Evolutionary conservation across 371 early-diverging fungal genomes (phyloP).

Genomic region (Mortierella polycephala): DNA sequence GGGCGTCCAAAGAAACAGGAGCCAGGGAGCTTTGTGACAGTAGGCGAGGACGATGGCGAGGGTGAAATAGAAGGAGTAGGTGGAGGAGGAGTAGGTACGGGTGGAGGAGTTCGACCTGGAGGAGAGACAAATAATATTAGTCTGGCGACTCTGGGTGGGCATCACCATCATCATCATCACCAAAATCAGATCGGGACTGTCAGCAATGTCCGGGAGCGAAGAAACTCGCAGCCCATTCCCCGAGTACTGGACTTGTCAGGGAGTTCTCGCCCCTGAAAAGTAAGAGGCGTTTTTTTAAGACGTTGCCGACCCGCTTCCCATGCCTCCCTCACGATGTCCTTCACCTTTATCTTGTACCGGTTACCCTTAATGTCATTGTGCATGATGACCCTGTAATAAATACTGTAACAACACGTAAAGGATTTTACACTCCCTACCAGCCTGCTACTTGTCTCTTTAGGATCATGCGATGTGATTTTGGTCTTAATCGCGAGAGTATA

Average conservation of each 20-base stretch:
- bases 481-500: too few species aligned
- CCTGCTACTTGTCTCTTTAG: too few species aligned
- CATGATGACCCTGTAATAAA: not conserved
- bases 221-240: slow-evolving; percentile 49
- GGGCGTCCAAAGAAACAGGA: slow-evolving; percentile 50
- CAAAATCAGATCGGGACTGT: slow-evolving; percentile 12
- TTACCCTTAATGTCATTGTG: too few species aligned
- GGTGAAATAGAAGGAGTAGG: slow-evolving; percentile 5
- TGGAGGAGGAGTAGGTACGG: not conserved
- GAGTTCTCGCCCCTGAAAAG: slow-evolving; percentile 9
- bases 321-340: too few species aligned
- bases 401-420: not conserved
- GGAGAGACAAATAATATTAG: slow-evolving; percentile 27
- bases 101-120: not conserved
- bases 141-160: slow-evolving; percentile 23
- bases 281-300: not conserved
- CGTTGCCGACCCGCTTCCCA: not conserved
- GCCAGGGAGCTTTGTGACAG: slow-evolving; percentile 35
- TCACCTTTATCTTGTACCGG: too few species aligned
- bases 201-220: slow-evolving; percentile 39
- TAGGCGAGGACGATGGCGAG: slow-evolving; percentile 44
- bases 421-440: too few species aligned
- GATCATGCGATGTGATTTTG: too few species aligned
- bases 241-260: slow-evolving; percentile 27
- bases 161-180: slow-evolving; percentile 16